phyloP scores from a whole-genome alignment of 345 rosid genomes.

The Populus euphratica region DNA sequence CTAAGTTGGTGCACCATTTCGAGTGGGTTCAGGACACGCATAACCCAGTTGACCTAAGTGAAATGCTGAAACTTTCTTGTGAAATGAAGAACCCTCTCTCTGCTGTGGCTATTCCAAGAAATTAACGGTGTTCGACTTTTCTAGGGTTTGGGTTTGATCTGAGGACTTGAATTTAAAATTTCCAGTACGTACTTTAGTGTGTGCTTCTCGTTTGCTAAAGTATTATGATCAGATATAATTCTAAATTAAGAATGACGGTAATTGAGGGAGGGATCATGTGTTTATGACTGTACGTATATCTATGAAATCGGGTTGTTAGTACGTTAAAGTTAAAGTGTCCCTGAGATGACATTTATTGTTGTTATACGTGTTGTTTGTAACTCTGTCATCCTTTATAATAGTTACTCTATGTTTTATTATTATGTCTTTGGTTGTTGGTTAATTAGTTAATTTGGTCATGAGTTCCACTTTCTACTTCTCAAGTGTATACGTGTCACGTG shows the following conservation, averaged over 20 bases:
- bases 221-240: not conserved
- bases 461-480: too few species aligned
- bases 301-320: not conserved
- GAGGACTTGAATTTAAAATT: not conserved
- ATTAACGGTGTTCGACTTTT: not conserved
- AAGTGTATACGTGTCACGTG: too few species aligned
- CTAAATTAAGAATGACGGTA: not conserved
- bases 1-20: slow-evolving; percentile 36
- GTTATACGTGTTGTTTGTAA: not conserved
- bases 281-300: not conserved
- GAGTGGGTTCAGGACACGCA: slow-evolving; percentile 39
- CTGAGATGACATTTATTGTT: not conserved
- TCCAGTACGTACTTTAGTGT: not conserved
- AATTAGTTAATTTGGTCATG: too few species aligned
- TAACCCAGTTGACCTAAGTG: slow-evolving; percentile 36
- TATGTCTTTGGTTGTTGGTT: not conserved
- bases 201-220: not conserved
- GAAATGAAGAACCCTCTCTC: slow-evolving; percentile 51
- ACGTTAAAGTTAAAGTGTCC: not conserved
- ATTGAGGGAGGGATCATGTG: not conserved
- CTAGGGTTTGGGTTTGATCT: not conserved
- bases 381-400: not conserved
- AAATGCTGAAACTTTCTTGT: slow-evolving; percentile 40
- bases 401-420: not conserved
- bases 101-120: slow-evolving; percentile 32